Evolutionary conservation across 225 moss, liverwort and hornwort species (phyloP), one percentile per base, ranked within the genome.

Genomic region (Physcomitrellopsis africana): DNA sequence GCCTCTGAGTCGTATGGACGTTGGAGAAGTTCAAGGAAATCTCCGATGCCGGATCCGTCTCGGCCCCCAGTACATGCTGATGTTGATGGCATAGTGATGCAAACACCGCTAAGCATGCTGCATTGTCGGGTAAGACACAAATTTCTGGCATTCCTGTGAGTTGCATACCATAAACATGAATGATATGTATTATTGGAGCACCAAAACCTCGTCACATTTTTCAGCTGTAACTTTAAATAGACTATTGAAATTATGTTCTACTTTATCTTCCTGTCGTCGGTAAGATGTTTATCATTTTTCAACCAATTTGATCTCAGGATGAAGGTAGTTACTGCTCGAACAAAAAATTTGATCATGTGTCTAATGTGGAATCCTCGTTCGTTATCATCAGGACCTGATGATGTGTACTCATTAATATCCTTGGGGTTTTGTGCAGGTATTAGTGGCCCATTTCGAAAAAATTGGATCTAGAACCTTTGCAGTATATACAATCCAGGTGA

Each of bases 381-480:
- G 69, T 23, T 23, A 37, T 41, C 68, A 56, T 16, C n/a, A 60
- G 69, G 48, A 54, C 32, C 32, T 69, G 13, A 0, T 52, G 15
- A 44, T 16, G 37, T 19, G 51, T 19, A 61, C 55, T 56, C 11
- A 65, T 70, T 54, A 5, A 8, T 51, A 14, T 62, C 29, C 29
- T 60, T 77, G 60, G 62, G 15, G 16, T 56, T 9, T 67, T 58
- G 45, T 20, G 74, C 83, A 88, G 88, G 96, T 96, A 37, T 72
- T 90, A n/a, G 88, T 86, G 76, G 94, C 91, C 47, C 91, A 96
- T 82, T 94, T 94, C 72, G 94, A 96, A 71, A 92, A 89, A 68
- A 72, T 80, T 76, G 88, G 89, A 72, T 86, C 94, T 42, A 96
- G 88, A 74, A 82, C 94, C 26, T 96, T 94, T 78, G 96, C 96